These are phyloP conservation scores for Dothidotthia symphoricarpi DNA, from an alignment of 2,329 filamentous ascomycete species.

Conservation along the genomic window DNA sequence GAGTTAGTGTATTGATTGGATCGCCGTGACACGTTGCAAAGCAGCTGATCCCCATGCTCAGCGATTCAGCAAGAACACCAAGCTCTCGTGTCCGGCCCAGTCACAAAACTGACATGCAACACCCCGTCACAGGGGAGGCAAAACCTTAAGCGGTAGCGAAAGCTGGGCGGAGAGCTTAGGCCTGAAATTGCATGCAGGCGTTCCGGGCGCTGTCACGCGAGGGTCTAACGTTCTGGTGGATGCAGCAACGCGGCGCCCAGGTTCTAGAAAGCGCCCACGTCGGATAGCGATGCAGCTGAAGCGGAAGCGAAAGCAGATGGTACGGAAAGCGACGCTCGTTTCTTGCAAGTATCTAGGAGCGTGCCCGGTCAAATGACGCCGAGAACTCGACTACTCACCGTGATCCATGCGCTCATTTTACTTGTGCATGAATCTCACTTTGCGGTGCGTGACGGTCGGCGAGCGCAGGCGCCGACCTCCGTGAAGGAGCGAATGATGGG, in stretches of 20 bases:
- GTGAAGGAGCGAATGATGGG: constrained; percentile 12
- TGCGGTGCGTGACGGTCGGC: constrained; percentile 19
- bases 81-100: constrained; percentile 21
- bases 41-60: constrained; percentile 24
- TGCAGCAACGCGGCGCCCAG: constrained; percentile 11
- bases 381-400: constrained; percentile 3
- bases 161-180: constrained; percentile 11
- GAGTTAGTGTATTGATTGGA: too few relatives aligned
- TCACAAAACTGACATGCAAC: constrained; percentile 33
- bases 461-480: constrained; percentile 26
- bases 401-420: constrained; percentile 6
- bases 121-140: constrained; percentile 14
- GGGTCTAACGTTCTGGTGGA: constrained; percentile 18
- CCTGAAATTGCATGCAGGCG: constrained; percentile 11
- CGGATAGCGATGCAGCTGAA: constrained; percentile 4
- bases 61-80: constrained; percentile 30
- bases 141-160: constrained; percentile 16
- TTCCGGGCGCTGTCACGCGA: constrained; percentile 18
- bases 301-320: constrained; percentile 5
- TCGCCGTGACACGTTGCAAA: too few relatives aligned
- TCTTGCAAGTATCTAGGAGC: not conserved
- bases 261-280: constrained; percentile 8
- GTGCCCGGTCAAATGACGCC: constrained; percentile 10
- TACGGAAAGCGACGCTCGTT: constrained; percentile 1
- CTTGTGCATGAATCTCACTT: constrained; percentile 6